Conservation (phyloP, 2,329 filamentous ascomycete genomes). For the Calonectria pauciramosa region DNA sequence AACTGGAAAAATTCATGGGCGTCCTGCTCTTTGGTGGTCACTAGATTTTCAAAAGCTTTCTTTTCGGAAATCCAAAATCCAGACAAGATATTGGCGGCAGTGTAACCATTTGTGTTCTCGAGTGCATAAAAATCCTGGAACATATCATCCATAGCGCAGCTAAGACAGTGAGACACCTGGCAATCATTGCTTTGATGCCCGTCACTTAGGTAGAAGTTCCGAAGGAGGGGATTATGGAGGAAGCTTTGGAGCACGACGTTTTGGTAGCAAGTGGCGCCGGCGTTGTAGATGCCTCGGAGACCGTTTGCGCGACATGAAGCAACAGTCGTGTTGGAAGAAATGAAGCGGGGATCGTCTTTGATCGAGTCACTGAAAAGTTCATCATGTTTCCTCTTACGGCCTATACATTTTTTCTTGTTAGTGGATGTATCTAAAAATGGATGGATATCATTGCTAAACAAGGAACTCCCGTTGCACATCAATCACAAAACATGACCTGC, state of each 20-base stretch:
- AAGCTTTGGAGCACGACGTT: conserved; percentile 95
- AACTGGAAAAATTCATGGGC: conserved; percentile 98
- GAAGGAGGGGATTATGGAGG: conserved; percentile 91
- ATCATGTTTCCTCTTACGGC: conserved; percentile 82
- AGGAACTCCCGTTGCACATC: neutral
- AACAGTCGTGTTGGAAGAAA: conserved; percentile 82
- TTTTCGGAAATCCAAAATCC: conserved; percentile 91
- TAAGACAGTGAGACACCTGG: conserved; percentile 71
- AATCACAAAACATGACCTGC: neutral
- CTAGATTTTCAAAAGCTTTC: conserved; percentile 79
- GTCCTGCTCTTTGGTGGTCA: conserved; percentile 95
- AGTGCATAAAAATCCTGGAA: conserved; percentile 79
- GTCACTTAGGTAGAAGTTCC: conserved; percentile 92
- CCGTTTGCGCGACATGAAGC: conserved; percentile 90
- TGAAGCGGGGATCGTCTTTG: conserved; percentile 82
- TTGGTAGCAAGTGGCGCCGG: conserved; percentile 98
- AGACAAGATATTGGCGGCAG: conserved; percentile 88
- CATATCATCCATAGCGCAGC: conserved; percentile 80
- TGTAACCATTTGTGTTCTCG: conserved; percentile 90
- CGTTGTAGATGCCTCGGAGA: conserved; percentile 93
- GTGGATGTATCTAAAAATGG: neutral
- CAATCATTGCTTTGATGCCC: conserved; percentile 88
- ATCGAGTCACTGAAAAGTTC: conserved; percentile 75
- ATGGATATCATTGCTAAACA: neutral
- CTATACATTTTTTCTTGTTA: conserved; percentile 48